Percentiles rank a stretch among this genome's conserved stretches.
Evolutionary conservation across 2,329 filamentous ascomycete species (phyloP).

Genomic region (Exophiala sideris): DNA sequence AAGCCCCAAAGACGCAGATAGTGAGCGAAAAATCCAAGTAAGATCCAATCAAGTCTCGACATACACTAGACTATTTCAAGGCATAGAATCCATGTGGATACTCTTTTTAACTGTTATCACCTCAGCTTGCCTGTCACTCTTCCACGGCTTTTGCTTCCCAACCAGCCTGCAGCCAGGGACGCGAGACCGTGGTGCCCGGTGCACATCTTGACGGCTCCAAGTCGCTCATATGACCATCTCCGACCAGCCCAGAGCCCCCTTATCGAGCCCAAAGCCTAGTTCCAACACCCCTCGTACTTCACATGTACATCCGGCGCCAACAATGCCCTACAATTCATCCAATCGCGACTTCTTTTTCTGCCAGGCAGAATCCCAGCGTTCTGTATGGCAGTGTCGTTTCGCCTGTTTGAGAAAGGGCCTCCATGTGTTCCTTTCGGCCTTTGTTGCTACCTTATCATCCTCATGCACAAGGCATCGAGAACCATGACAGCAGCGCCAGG

Average conservation of each 20-base stretch:
- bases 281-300: neutral
- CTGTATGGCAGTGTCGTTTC: slow-evolving; percentile 11
- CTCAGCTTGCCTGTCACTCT: neutral
- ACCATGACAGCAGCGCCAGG: neutral
- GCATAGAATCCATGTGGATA: slow-evolving; percentile 13
- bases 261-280: neutral
- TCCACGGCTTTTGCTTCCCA: neutral
- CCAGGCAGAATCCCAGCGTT: slow-evolving; percentile 9
- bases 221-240: neutral
- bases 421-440: neutral
- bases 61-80: slow-evolving; percentile 10
- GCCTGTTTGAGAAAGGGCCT: slow-evolving; percentile 10
- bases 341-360: slow-evolving; percentile 15
- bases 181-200: neutral
- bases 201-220: neutral
- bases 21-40: no score
- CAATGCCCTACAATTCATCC: neutral
- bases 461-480: neutral
- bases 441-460: neutral
- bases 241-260: neutral
- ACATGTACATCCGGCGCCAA: neutral
- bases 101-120: neutral
- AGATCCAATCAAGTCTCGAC: neutral
- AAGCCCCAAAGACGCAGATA: no score
- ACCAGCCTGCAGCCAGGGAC: neutral